Evolutionary conservation across 208 protist species (phyloP).

Genomic region (Willaertia magna): DNA sequence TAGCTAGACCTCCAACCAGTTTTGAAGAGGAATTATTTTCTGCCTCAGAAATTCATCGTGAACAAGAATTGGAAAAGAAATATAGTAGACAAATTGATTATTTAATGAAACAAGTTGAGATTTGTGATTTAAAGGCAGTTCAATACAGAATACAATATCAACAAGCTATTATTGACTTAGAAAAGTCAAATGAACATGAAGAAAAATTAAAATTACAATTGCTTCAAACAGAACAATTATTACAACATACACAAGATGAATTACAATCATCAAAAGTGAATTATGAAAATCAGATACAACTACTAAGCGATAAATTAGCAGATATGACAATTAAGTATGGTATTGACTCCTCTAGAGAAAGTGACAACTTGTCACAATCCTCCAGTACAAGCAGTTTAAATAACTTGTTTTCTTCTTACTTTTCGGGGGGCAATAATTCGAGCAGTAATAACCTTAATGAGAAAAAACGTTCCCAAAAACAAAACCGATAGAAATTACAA

Average conservation of each 20-base stretch:
- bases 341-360: background rate
- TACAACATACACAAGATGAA: background rate
- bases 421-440: too few relatives aligned
- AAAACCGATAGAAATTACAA: too few relatives aligned
- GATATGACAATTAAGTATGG: background rate
- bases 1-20: too few relatives aligned
- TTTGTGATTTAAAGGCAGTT: background rate
- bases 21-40: too few relatives aligned
- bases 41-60: background rate
- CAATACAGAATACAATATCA: slow-evolving; percentile 1
- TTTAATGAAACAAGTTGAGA: slow-evolving; percentile 5
- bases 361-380: background rate
- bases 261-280: background rate
- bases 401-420: too few relatives aligned
- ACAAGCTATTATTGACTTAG: background rate
- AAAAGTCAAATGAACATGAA: background rate
- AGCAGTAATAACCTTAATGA: background rate
- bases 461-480: background rate
- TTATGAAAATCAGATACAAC: slow-evolving; percentile 3
- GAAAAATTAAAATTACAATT: background rate
- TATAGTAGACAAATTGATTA: background rate
- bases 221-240: too few relatives aligned
- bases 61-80: background rate
- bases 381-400: too few relatives aligned
- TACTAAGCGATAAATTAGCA: background rate